These are phyloP conservation scores for Dioscorea alata DNA, from an alignment of 106 monocot genomes.

Conservation along the genomic window DNA sequence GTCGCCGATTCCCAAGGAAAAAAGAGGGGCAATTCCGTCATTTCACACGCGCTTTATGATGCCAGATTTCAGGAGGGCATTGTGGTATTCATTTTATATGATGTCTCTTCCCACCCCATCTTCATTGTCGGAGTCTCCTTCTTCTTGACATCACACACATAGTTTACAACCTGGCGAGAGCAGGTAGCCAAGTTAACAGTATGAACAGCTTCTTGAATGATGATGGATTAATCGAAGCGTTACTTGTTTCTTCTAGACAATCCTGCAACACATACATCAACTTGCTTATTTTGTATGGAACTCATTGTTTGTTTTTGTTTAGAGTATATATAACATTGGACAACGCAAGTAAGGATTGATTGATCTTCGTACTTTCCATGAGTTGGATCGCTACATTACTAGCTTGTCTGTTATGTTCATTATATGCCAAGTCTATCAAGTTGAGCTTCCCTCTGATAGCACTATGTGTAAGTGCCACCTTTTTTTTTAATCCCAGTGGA, in stretches of 20 bases:
- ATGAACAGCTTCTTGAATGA: slow-evolving; percentile 80
- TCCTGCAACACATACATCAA: no score
- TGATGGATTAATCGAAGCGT: slow-evolving; percentile 75
- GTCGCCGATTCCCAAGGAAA: no score
- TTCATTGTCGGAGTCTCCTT: slow-evolving; percentile 56
- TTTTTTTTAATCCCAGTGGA: slow-evolving; percentile 72
- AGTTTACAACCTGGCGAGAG: slow-evolving; percentile 67
- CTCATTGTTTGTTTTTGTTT: slow-evolving; percentile 68
- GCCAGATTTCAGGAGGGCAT: no score
- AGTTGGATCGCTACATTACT: slow-evolving; percentile 74
- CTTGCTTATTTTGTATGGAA: slow-evolving; percentile 89
- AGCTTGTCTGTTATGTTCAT: slow-evolving; percentile 83
- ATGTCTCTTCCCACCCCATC: slow-evolving; percentile 91
- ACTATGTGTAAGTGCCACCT: slow-evolving; percentile 87
- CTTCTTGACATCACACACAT: slow-evolving; percentile 31
- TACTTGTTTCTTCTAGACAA: slow-evolving; percentile 72
- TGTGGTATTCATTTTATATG: no score
- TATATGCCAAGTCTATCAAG: slow-evolving; percentile 94
- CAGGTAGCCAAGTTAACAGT: slow-evolving; percentile 93
- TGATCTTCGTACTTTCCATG: slow-evolving; percentile 91
- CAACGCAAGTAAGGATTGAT: slow-evolving; percentile 79
- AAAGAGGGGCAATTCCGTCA: no score
- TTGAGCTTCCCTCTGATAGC: no score
- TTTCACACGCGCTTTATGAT: no score
- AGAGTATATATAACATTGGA: slow-evolving; percentile 93